Evolutionary conservation across 192 early-diverging fungal genomes (phyloP).

Genomic region (Backusella tarrabulga): DNA sequence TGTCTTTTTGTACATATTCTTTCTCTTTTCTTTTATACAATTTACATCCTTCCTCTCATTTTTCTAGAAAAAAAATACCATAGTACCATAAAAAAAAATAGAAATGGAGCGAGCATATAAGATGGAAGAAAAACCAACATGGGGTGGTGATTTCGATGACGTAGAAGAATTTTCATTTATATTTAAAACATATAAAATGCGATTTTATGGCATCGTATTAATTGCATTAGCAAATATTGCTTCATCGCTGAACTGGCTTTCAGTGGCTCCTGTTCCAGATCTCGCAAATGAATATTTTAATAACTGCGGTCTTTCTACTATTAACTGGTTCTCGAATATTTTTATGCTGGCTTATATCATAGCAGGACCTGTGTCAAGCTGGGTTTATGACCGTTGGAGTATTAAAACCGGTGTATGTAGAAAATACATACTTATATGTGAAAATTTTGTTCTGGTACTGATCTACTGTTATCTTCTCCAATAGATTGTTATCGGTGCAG

Average conservation of each 20-base stretch:
- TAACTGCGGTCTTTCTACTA: constrained; percentile 20
- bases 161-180: constrained; percentile 5
- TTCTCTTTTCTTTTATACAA: not conserved
- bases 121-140: not conserved
- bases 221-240: constrained; percentile 43
- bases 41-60: constrained; percentile 6
- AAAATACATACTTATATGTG: not conserved
- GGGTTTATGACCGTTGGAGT: constrained; percentile 40
- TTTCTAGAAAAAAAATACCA: not conserved
- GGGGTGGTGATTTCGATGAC: not conserved
- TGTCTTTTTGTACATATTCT: not conserved
- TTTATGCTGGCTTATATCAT: constrained; percentile 46
- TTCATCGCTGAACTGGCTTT: constrained; percentile 45
- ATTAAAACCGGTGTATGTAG: constrained; percentile 37
- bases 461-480: not conserved
- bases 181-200: constrained; percentile 38
- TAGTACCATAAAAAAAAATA: not conserved
- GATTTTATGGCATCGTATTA: constrained; percentile 46
- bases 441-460: not conserved
- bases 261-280: constrained; percentile 42
- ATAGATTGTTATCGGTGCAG: constrained; percentile 42
- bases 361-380: constrained; percentile 43
- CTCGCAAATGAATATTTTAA: constrained; percentile 38
- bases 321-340: constrained; percentile 46
- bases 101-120: not conserved